Conservation (phyloP, 345 rosid genomes). For the Alliaria petiolata region DNA sequence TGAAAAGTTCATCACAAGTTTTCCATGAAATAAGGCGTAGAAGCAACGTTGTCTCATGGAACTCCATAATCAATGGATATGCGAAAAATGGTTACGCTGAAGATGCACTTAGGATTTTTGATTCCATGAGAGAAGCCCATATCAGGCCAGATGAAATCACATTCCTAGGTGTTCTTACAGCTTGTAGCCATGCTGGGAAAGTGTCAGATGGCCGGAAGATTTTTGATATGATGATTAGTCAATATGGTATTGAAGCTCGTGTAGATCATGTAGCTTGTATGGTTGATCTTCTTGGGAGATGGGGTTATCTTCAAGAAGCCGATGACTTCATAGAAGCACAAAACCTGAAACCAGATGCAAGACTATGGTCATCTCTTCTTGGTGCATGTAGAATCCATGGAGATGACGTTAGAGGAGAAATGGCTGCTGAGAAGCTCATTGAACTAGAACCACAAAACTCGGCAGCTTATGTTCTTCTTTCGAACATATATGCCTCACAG, state of each 20-base stretch:
- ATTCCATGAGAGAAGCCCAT: slow-evolving; percentile 55
- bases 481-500: slow-evolving; percentile 79
- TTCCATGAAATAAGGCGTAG: slow-evolving; percentile 55
- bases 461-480: slow-evolving; percentile 74
- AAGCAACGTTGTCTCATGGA: slow-evolving; percentile 70
- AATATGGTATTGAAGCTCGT: slow-evolving; percentile 57
- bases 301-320: slow-evolving; percentile 87
- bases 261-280: slow-evolving; percentile 83
- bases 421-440: slow-evolving; percentile 72
- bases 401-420: slow-evolving; percentile 67
- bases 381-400: slow-evolving; percentile 87
- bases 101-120: slow-evolving; percentile 60
- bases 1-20: slow-evolving; percentile 56
- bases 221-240: slow-evolving; percentile 61
- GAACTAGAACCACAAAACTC: slow-evolving; percentile 75
- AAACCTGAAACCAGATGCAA: slow-evolving; percentile 61
- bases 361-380: slow-evolving; percentile 82
- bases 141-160: slow-evolving; percentile 78
- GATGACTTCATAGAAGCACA: slow-evolving; percentile 58
- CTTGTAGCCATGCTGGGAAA: slow-evolving; percentile 92
- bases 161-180: slow-evolving; percentile 89
- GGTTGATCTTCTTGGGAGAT: slow-evolving; percentile 93
- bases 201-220: slow-evolving; percentile 63
- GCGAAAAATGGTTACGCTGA: slow-evolving; percentile 92
- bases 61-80: slow-evolving; percentile 84